Base-by-base conservation (phyloP, 306 rosid genomes). In the Quercus parvula region DNA sequence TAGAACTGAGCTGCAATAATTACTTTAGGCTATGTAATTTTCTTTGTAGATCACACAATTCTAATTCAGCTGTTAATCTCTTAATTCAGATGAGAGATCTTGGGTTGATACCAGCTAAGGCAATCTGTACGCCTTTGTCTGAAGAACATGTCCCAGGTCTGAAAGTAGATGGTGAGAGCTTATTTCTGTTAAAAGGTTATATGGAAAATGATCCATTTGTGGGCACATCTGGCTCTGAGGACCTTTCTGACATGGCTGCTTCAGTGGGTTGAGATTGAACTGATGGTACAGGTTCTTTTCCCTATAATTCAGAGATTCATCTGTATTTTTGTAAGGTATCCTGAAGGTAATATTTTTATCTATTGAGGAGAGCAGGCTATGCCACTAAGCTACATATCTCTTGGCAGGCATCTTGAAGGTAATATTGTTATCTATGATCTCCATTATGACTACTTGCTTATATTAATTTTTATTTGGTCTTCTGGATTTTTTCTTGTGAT, bases 21-120 rank as follows among this genome's bases (percentile, higher is more conserved):
- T 84, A 86, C 79, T 77, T 70, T 56, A 72, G 81, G 79, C 49
- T 90, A 49, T 80, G 73, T 72, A 85, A 84, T 69, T 74, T 84
- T 44, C 55, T 68, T 24, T 51, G 78, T 19, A 74, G 81, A 61
- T 79, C 81, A 20, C 17, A 58, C 77, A 17, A 59, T 61, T 77
- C 58, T 62, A 31, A 22, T 80, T 77, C 81, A 30, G 27, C 51
- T 71, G 49, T 74, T 68, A 52, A 55, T 33, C 73, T 86, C 85
- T 81, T 90, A 78, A 58, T 70, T 84, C 83, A 85, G 87, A 88
- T 88, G 91, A 79, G 80, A 73, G 81, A 62, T 83, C 76, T 92
- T 77, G 87, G 81, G 66, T 87, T 90, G 74, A 69, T 90, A 78
- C 83, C 94, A 67, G 67, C 78, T 18, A 70, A 75, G 74, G 83